Evolutionary conservation across 768 basidiomycete species (phyloP).

Genomic region (Lentinula edodes): DNA sequence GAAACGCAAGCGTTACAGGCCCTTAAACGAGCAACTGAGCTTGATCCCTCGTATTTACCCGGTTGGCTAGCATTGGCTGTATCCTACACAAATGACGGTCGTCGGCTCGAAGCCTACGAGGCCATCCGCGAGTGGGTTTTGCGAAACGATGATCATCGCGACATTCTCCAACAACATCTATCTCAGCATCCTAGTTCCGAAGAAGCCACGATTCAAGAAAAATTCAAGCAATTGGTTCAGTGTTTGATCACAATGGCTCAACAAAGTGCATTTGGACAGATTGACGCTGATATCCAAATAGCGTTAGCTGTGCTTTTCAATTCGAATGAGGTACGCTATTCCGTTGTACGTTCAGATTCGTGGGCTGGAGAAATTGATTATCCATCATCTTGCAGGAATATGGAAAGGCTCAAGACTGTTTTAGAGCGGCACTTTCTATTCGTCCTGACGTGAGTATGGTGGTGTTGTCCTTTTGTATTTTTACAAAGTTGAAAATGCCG

Average conservation of each 20-base stretch:
- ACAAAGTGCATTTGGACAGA: slow-evolving; percentile 44
- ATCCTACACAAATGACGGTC: slow-evolving; percentile 85
- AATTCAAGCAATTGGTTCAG: slow-evolving; percentile 55
- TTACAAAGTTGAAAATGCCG: slow-evolving; percentile 4
- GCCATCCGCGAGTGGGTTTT: slow-evolving; percentile 84
- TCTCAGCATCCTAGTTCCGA: slow-evolving; percentile 22
- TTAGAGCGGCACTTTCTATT: slow-evolving; percentile 79
- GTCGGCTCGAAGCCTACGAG: slow-evolving; percentile 66
- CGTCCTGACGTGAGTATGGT: slow-evolving; percentile 67
- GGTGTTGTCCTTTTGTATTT: neutral
- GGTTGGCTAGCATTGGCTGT: slow-evolving; percentile 91
- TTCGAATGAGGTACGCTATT: slow-evolving; percentile 67
- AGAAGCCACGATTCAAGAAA: slow-evolving; percentile 28
- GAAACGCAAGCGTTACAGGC: slow-evolving; percentile 88
- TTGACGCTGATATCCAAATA: slow-evolving; percentile 95
- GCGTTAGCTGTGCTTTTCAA: slow-evolving; percentile 92
- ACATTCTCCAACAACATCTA: slow-evolving; percentile 36
- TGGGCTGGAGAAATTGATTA: neutral
- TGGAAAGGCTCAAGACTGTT: slow-evolving; percentile 90
- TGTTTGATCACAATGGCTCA: slow-evolving; percentile 80
- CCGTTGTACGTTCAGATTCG: slow-evolving; percentile 8
- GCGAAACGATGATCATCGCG: slow-evolving; percentile 52
- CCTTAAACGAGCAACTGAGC: slow-evolving; percentile 69
- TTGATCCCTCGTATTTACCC: slow-evolving; percentile 70
- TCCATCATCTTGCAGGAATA: slow-evolving; percentile 60